Base-by-base conservation (phyloP, 2,329 filamentous ascomycete genomes). In the Leptoxyphium fumago region DNA sequence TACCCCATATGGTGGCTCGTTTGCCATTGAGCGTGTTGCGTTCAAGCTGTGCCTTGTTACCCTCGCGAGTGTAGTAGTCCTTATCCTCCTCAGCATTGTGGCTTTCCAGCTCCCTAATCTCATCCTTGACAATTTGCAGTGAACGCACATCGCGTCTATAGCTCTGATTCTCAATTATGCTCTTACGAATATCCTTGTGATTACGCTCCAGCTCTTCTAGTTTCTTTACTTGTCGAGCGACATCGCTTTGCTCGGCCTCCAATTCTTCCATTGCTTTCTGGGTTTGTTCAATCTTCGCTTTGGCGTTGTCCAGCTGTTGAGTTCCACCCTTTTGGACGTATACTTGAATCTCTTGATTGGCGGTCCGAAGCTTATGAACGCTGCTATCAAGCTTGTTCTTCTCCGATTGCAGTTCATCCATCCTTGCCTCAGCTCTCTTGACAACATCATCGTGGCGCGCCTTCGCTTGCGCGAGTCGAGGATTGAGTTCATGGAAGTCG, bases 81-180 rank as follows among this genome's bases (percentile, higher is more conserved):
- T 85, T 84, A 63, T 96, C 87, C 38, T 83, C 82, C 50, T 84
- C 80, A 1, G 86, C 87, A 57, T 91, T 84, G 49, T 86, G 80
- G 10, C 74, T 72, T 61, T 88, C 79, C 5, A 98, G 72, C 46
- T 84, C 75, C 36, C 67, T 62, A 49, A 98, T 88, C 47, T 91
- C 83, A 14, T 63, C 61, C 44, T 75, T 68, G 6, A 95, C 73
- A 3, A 67, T 68, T 38, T 84, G 73, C 2, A 95, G 71, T 32
- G 80, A 73, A 44, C 78, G 74, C 45, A 78, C 70, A 48, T 84
- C 81, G 58, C 82, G 81, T 46, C 91, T 83, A 60, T 87, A 94
- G 49, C 80, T 80, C 42, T 96, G 68, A 55, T 98, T 98, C 60
- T 96, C 87, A 17, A 72, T 72, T 53, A 98, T 94, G 50, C 84